Percentiles rank a stretch among this genome's conserved stretches.
These are phyloP conservation scores for Zopfia rhizophila DNA, from an alignment of 2,329 filamentous ascomycete genomes.

Conservation along the genomic window DNA sequence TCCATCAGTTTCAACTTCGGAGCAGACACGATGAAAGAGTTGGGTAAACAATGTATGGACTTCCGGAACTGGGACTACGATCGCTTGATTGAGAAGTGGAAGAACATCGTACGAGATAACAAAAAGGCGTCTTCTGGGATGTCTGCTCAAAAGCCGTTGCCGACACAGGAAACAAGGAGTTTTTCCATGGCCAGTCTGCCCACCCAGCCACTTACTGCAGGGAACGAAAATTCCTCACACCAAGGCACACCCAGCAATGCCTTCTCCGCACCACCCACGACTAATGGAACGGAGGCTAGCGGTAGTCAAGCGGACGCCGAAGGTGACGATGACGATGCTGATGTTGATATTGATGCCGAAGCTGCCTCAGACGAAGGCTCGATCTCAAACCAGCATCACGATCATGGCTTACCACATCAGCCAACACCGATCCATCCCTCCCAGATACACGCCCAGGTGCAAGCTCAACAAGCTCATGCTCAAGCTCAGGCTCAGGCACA, in stretches of 20 bases:
- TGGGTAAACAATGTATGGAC: conserved; percentile 49
- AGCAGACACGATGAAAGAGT: conserved; percentile 51
- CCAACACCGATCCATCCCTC: conserved; percentile 42
- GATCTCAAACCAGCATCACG: conserved; percentile 24
- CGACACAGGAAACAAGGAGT: conserved; percentile 32
- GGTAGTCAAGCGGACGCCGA: conserved; percentile 48
- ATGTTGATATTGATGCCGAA: conserved; percentile 42
- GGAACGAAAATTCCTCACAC: conserved; percentile 32
- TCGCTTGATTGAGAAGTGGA: conserved; percentile 54
- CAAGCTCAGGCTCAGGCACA: conserved; percentile 39
- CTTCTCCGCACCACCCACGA: conserved; percentile 45
- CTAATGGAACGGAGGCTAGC: conserved; percentile 33
- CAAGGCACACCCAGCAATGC: conserved; percentile 30
- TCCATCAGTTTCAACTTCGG: conserved; percentile 51
- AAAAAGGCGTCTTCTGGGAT: conserved; percentile 39
- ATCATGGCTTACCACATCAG: conserved; percentile 37
- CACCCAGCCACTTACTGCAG: conserved; percentile 30
- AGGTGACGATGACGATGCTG: conserved; percentile 49
- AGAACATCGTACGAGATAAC: conserved; percentile 45
- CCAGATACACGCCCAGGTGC: conserved; percentile 31
- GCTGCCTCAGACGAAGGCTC: conserved; percentile 35
- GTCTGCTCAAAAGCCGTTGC: conserved; percentile 48
- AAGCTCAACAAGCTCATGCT: conserved; percentile 37
- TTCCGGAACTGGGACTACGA: conserved; percentile 54
- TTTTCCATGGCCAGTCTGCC: conserved; percentile 45